Evolutionary conservation across 805 yeast genomes (phyloP), one percentile per base, ranked within the genome.

Genomic region (Spathaspora hagerdaliae): DNA sequence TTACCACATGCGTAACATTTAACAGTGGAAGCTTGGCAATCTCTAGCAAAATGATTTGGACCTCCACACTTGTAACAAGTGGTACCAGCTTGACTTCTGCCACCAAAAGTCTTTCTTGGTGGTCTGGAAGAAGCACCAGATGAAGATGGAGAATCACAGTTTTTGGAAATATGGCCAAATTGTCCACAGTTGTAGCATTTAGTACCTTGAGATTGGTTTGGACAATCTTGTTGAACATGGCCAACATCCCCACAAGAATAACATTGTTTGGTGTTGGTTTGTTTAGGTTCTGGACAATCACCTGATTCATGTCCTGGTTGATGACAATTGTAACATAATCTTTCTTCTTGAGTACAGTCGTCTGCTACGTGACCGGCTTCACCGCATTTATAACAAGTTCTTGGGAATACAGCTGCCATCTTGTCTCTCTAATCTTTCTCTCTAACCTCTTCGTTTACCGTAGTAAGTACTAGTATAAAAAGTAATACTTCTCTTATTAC

Each of bases 1-100:
- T 83, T 82, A 57, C 96, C 96, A 71, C 97, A 90, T 51, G 91
- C 86, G 78, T 88, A 91, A 72, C 97, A 90, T 71, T 87, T 87
- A 63, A 82, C 77, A 45, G 58, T 58, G 46, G 81, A 78, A 56
- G 82, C 83, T 65, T 82, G 85, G 71, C 96, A 88, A 68, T 88
- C 96, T 73, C 87, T 85, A 54, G 96, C 96, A 71, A 83, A 85
- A 69, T 89, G 96, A 81, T 87, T 87, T 63, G 94, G 90, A 53
- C 92, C 94, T 61, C 95, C 95, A 67, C 96, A 87, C 71, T 84
- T 87, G 83, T 85, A 86, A 71, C 96, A 87, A 48, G 87, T 79
- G 51, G 84, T 71, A 31, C 47, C 45, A 24, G 36, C 24, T 12
- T 43, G 26, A 13, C 45, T 41, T 10, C n/a, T 12, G n/a, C 37